These are phyloP conservation scores for Ballota nigra DNA, from an alignment of 257 asterid genomes.

Conservation along the genomic window DNA sequence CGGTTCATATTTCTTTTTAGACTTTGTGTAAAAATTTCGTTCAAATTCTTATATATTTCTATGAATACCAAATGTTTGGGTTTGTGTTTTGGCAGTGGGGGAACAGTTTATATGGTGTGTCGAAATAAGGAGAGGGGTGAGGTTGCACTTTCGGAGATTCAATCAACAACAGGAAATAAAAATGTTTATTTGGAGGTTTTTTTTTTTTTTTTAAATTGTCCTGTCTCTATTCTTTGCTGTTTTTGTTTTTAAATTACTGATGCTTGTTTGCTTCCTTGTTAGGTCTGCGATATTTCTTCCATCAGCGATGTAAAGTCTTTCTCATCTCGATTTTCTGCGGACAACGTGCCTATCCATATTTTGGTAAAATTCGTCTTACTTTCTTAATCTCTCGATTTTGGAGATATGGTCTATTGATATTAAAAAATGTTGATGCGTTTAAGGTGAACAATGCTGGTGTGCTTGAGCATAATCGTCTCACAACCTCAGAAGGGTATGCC, in stretches of 20 bases:
- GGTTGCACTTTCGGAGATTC: conserved; percentile 71
- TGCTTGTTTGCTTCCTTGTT: conserved; percentile 10
- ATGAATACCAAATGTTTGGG: neutral
- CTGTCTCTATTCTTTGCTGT: neutral
- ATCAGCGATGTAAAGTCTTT: conserved; percentile 67
- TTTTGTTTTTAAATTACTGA: neutral
- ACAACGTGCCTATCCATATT: conserved; percentile 71
- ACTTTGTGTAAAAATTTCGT: neutral
- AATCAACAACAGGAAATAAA: conserved; percentile 61
- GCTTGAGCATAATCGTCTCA: conserved; percentile 56
- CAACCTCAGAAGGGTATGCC: conserved; percentile 80
- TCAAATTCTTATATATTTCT: neutral
- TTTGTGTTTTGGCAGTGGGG: conserved; percentile 56
- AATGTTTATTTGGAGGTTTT: conserved; percentile 81
- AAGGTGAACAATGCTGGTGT: conserved; percentile 95
- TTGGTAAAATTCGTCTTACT: conserved; percentile 44
- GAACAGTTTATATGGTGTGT: conserved; percentile 78
- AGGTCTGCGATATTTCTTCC: conserved; percentile 87
- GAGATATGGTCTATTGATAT: conserved; percentile 1
- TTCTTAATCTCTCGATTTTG: neutral
- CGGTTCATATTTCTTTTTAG: conserved; percentile 41
- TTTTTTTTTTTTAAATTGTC: neutral
- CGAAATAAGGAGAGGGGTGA: conserved; percentile 91
- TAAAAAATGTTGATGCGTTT: conserved; percentile 9
- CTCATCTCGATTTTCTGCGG: conserved; percentile 63